A percentile compares a stretch with the other conserved stretches of the same genome.
phyloP scores from a whole-genome alignment of 164 flowering plant species.

The Akebia trifoliata region DNA sequence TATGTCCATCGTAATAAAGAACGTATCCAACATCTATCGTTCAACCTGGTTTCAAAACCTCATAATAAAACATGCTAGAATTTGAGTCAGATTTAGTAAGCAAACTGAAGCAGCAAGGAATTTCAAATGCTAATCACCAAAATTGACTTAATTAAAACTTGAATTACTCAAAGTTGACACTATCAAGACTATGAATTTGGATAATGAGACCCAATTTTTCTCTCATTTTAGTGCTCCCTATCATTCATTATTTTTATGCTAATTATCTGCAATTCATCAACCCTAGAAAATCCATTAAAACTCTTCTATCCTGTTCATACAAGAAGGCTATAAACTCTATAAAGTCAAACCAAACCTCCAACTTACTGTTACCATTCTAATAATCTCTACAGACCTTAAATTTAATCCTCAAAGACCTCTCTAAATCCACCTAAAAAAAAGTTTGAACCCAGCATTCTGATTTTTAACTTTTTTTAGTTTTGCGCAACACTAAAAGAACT shows the following conservation, averaged over 20 bases:
- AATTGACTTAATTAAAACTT: too few species aligned
- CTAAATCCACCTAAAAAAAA: constrained; percentile 5
- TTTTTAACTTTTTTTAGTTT: not conserved
- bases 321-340: not conserved
- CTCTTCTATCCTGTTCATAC: not conserved
- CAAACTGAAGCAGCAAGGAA: too few species aligned
- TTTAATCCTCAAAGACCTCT: not conserved
- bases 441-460: not conserved
- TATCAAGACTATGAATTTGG: not conserved
- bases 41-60: too few species aligned
- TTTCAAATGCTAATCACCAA: too few species aligned
- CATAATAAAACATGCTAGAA: too few species aligned
- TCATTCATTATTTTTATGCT: not conserved
- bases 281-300: not conserved
- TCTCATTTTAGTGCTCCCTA: not conserved
- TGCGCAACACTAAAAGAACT: not conserved
- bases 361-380: not conserved
- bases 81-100: too few species aligned
- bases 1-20: too few species aligned
- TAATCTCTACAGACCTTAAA: not conserved
- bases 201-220: not conserved
- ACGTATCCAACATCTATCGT: too few species aligned
- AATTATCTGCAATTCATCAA: not conserved
- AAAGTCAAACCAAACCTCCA: not conserved
- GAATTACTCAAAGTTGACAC: too few species aligned